Evolutionary conservation across 2,329 filamentous ascomycete genomes (phyloP).

Genomic region (Ophiosphaerella korrae): DNA sequence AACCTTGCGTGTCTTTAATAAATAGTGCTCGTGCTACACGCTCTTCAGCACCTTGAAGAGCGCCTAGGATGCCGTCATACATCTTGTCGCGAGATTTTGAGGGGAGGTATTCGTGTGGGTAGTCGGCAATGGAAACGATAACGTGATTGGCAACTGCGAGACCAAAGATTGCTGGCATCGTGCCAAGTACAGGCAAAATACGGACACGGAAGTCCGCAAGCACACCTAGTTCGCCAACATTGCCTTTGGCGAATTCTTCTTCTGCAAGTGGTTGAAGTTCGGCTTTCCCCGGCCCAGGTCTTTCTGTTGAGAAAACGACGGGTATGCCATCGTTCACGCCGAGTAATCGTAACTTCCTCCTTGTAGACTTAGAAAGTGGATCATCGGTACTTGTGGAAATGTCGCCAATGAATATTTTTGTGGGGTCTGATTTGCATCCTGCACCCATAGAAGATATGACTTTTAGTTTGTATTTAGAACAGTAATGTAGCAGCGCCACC

Average conservation of each 20-base stretch:
- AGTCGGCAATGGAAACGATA: constrained; percentile 78
- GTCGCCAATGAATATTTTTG: constrained; percentile 85
- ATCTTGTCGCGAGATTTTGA: constrained; percentile 87
- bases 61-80: constrained; percentile 81
- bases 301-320: constrained; percentile 90
- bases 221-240: constrained; percentile 83
- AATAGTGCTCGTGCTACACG: constrained; percentile 66
- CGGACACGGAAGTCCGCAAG: constrained; percentile 91
- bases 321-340: constrained; percentile 87
- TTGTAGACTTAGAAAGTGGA: constrained; percentile 81
- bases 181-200: constrained; percentile 93
- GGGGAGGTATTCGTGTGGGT: constrained; percentile 82
- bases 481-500: constrained; percentile 87
- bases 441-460: constrained; percentile 97
- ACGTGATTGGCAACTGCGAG: constrained; percentile 91
- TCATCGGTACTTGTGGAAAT: constrained; percentile 89
- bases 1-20: constrained; percentile 65
- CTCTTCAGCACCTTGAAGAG: constrained; percentile 79
- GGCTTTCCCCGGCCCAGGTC: constrained; percentile 87
- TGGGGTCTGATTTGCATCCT: constrained; percentile 87
- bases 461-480: constrained; percentile 73
- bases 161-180: constrained; percentile 96
- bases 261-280: constrained; percentile 84
- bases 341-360: constrained; percentile 74
- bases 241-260: constrained; percentile 84